Base-by-base conservation (phyloP, 345 rosid genomes). In the Clausena lansium region DNA sequence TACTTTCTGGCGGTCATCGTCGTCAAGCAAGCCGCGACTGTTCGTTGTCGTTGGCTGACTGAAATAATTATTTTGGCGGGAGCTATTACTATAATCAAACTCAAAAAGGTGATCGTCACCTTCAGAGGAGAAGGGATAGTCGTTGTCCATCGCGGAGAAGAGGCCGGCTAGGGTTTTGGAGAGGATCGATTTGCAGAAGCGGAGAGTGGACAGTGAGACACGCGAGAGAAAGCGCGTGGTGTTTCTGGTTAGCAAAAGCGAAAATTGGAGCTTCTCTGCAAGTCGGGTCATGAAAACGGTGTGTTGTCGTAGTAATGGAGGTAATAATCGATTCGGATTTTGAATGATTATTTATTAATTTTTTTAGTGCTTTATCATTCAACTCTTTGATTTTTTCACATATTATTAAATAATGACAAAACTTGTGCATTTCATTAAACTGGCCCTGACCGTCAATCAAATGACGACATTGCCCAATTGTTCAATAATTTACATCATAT, bases 221-320 rank as follows among this genome's bases (percentile, higher is more conserved):
- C 76, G 75, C 67, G 84, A 71, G 78, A 85, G 81, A 65, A 77
- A 83, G 79, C 83, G 79, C 74, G 81, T 77, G 41, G 81, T 58
- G 27, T 77, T 69, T 74, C 76, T 25, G 67, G 75, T 65, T 67
- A 67, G 58, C 2, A 59, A 9, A 47, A 62, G 47, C 52, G 80
- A 38, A 2, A 67, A 50, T 9, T 74, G 76, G 78, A 83, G 80
- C 76, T 61, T 76, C 61, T 72, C 80, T 4, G 75, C 13, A 13
- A 74, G 14, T 19, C 60, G 75, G 78, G 47, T 77, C 78, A 81
- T 77, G 69, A 61, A 74, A 61, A 45, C 24, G 57, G 36, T 25
- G 60, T 27, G 36, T 3, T 9, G 10, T 5, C 35, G 38, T 15
- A 62, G 52, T 11, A n/a, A 15, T 5, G 67, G 17, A 32, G 11